phyloP scores from a whole-genome alignment of 805 yeast genomes.

The Starmerella stigmatis region DNA sequence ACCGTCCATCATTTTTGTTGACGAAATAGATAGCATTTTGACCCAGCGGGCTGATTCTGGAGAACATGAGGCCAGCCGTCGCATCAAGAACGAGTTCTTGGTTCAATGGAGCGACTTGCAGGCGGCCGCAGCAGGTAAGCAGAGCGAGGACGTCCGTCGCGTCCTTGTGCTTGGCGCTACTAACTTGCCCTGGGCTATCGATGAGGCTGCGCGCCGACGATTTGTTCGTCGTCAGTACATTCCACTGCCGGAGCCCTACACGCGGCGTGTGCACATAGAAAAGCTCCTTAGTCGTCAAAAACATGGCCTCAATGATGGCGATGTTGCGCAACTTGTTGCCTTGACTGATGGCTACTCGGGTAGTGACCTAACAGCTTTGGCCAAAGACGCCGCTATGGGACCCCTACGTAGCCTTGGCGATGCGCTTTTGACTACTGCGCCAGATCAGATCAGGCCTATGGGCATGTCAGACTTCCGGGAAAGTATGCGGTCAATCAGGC shows the following conservation, averaged over 20 bases:
- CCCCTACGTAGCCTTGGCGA: conserved; percentile 88
- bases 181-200: conserved; percentile 89
- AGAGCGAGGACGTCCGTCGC: conserved; percentile 45
- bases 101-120: conserved; percentile 92
- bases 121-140: conserved; percentile 73
- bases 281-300: conserved; percentile 63
- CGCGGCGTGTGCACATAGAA: conserved; percentile 59
- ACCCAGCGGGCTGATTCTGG: conserved; percentile 67
- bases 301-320: conserved; percentile 54
- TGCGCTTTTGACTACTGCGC: conserved; percentile 53
- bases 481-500: conserved; percentile 70
- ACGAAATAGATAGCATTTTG: conserved; percentile 85
- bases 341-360: conserved; percentile 84
- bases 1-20: conserved; percentile 89
- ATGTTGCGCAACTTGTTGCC: conserved; percentile 47
- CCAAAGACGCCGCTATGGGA: conserved; percentile 97
- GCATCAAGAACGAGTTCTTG: conserved; percentile 85
- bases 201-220: conserved; percentile 91
- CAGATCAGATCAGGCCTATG: conserved; percentile 70
- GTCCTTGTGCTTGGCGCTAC: conserved; percentile 92
- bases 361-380: conserved; percentile 82
- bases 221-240: conserved; percentile 87
- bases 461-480: conserved; percentile 59
- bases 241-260: conserved; percentile 82
- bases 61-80: conserved; percentile 77